Evolutionary conservation across 2,329 filamentous ascomycete species (phyloP).

Genomic region (Fusarium sp.): DNA sequence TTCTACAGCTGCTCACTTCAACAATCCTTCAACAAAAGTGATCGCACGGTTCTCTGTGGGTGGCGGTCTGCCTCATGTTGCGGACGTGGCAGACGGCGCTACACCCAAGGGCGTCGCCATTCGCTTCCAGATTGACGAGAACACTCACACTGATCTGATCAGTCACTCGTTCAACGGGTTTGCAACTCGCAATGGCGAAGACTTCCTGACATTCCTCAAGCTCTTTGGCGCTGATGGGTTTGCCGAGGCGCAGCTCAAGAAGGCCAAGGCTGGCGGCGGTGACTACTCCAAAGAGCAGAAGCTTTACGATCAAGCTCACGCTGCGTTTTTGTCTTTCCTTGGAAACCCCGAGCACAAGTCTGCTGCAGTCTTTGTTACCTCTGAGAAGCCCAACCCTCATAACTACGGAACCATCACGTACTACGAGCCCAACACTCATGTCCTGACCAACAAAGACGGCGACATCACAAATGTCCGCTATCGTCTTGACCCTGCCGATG

Average conservation of each 20-base stretch:
- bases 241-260: neutral
- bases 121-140: conserved; percentile 19
- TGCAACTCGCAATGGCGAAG: conserved; percentile 3
- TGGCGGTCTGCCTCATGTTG: conserved; percentile 8
- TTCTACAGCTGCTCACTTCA: conserved; percentile 19
- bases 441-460: conserved; percentile 14
- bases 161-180: conserved; percentile 22
- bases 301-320: neutral
- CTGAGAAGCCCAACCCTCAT: conserved; percentile 19
- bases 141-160: conserved; percentile 20
- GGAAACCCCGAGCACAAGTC: neutral
- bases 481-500: conserved; percentile 2
- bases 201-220: conserved; percentile 15
- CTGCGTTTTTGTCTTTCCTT: neutral
- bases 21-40: conserved; percentile 5
- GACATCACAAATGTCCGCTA: conserved; percentile 14
- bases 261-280: neutral
- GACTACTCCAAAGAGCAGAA: conserved; percentile 5
- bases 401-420: conserved; percentile 28
- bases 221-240: conserved; percentile 2
- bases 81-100: conserved; percentile 7
- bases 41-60: conserved; percentile 24
- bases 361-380: conserved; percentile 1
- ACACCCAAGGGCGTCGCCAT: conserved; percentile 23
- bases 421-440: conserved; percentile 25